Base-by-base conservation (phyloP, 2,329 filamentous ascomycete genomes). In the Verticillium isaacii region DNA sequence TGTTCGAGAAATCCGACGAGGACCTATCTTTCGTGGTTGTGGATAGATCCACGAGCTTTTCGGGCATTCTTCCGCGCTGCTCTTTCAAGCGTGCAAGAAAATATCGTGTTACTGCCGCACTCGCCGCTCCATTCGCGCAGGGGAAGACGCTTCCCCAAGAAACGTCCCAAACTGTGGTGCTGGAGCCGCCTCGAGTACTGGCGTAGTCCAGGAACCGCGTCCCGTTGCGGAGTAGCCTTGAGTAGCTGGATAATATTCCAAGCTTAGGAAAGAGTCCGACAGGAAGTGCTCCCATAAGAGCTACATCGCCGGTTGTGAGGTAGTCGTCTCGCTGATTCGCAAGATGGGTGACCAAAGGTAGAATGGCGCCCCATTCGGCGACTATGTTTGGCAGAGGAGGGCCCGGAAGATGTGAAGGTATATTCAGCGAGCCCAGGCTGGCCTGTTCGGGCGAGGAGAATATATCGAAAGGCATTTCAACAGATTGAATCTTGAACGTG, bases 131-230 rank as follows among this genome's bases (percentile, higher is more conserved):
- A 41, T 71, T 71, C 37, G 69, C 67, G 32, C 64, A 62, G 15
- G 69, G 66, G 56, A 71, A 71, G 23, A 63, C 59, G 58, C 68
- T 69, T 2, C 69, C 69, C 69, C 69, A 71, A 32, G 66, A 63
- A 6, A 71, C 68, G 57, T 71, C 69, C 61, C 64, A 70, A 1
- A 69, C 69, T 15, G 36, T 66, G 5, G 61, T 63, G 29, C 58
- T 62, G 5, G 64, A 64, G 29, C 50, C 62, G 34, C 56, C 56
- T n/a, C 37, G 37, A 17, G 52, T 45, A 29, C 57, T 57, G 4
- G 58, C 61, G 19, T 36, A 59, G 45, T 62, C 61, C 14, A 62
- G 37, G 14, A 52, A 52, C 19, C 45, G 45, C 3, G 45, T 52
- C 19, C 45, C 45, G 19, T 52, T 52, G 12, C 45, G 45, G 45